Base-by-base conservation (phyloP, 1,139 yeast species). In the Saccharomyces hybrid region DNA sequence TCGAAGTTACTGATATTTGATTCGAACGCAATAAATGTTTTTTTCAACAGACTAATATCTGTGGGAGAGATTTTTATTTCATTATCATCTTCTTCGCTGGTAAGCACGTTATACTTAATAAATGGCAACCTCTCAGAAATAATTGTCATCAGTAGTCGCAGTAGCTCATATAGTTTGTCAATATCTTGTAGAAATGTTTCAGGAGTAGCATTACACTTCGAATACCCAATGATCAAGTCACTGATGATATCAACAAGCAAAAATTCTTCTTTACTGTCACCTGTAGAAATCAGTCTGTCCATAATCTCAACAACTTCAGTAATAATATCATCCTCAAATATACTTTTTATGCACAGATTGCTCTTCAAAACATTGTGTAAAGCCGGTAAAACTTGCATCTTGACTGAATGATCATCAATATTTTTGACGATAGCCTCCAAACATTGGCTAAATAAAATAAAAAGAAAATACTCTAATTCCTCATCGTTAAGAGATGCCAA, bases 401-500 rank as follows among this genome's bases (percentile, higher is more conserved):
- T 63, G 1, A 49, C 27, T 1, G 31, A 27, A 32, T 49, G 54
- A 53, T 73, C 62, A 42, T 61, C 69, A 49, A 61, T 53, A 38
- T 63, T 63, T 6, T 75, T 78, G 16, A 85, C 78, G 58, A 89
- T 75, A 0, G 87, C 80, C 63, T 88, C 96, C 54, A 89, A 78
- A 67, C 97, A 88, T 61, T 88, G 87, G 44, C 96, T 88, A 72
- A 87, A 88, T 50, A 91, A 70, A 28, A 90, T 86, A 67, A 88
- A 88, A 70, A 87, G 84, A 62, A 90, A 88, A 52, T 88, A 85
- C 3, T 82, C 80, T 0, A 84, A 77, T 61, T 88, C 95, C 26
- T 70, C 73, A 28, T 78, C 72, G 27, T 57, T 57, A 26, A 68
- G 52, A 34, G 71, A 82, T 61, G 63, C 80, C 58, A 59, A 72